Conservation (phyloP, 2,329 filamentous ascomycete genomes). For the Dactylellina drechsleri region DNA sequence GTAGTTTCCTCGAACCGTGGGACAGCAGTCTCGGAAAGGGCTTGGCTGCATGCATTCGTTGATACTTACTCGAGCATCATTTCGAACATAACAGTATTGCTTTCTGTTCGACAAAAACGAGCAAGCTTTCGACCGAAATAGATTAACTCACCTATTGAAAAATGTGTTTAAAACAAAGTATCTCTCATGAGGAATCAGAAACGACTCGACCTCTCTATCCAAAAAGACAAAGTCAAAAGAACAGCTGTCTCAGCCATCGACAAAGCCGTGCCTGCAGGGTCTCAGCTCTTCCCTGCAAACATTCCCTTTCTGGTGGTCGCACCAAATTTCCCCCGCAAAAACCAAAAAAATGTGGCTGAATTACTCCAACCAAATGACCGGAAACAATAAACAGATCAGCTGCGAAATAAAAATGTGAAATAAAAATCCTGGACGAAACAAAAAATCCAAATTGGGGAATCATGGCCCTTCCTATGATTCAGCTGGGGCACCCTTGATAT, state of each 20-base stretch:
- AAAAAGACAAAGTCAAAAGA: slow-evolving; percentile 18
- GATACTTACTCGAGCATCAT: neutral
- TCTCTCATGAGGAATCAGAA: neutral
- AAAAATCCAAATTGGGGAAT: no score
- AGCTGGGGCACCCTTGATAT: neutral
- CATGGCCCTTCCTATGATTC: neutral
- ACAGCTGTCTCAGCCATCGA: slow-evolving; percentile 6
- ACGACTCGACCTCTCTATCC: slow-evolving; percentile 6
- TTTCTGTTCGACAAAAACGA: neutral
- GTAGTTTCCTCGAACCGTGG: neutral
- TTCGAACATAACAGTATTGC: neutral
- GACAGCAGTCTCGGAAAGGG: neutral
- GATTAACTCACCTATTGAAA: no score
- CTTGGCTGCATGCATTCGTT: neutral
- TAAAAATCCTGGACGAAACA: slow-evolving; percentile 6
- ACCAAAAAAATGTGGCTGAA: neutral
- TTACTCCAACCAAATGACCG: neutral
- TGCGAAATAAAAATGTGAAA: neutral
- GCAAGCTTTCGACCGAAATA: no score
- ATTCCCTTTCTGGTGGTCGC: slow-evolving; percentile 11
- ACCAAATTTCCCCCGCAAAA: slow-evolving; percentile 40
- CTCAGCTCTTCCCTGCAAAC: slow-evolving; percentile 33
- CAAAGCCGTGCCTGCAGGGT: slow-evolving; percentile 17
- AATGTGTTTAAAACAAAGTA: no score
- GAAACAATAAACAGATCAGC: slow-evolving; percentile 11